Conservation (phyloP, 2,329 filamentous ascomycete genomes). For the Xylaria sp. region DNA sequence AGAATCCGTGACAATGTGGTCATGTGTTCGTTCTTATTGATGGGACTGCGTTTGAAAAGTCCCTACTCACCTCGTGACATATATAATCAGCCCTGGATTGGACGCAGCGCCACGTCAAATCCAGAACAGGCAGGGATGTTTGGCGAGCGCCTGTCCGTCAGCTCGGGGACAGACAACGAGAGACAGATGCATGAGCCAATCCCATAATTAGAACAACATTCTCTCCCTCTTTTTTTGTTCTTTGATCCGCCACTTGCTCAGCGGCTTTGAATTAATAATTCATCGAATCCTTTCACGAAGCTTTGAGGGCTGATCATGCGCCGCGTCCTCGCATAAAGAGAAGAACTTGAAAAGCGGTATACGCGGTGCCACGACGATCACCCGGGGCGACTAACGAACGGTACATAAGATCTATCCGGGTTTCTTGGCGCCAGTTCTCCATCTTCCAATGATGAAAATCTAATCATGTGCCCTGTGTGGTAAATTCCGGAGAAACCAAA, state of each 20-base stretch:
- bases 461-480: background rate
- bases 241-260: slow-evolving; percentile 16
- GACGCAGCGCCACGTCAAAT: slow-evolving; percentile 24
- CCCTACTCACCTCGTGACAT: background rate
- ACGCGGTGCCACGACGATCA: background rate
- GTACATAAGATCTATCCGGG: background rate
- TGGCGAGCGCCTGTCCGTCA: slow-evolving; percentile 13
- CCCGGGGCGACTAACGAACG: background rate
- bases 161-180: slow-evolving; percentile 1
- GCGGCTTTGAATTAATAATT: slow-evolving; percentile 20
- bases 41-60: slow-evolving; percentile 2
- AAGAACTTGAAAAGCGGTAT: background rate
- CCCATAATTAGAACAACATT: slow-evolving; percentile 34
- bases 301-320: background rate
- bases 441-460: background rate
- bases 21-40: slow-evolving; percentile 7
- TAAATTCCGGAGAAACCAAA: background rate
- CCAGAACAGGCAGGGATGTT: background rate
- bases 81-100: background rate
- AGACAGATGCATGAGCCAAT: slow-evolving; percentile 5
- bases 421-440: background rate
- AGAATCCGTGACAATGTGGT: background rate
- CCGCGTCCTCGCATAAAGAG: slow-evolving; percentile 2
- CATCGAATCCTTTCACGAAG: background rate
- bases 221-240: background rate